Conservation (phyloP, 2,329 filamentous ascomycete species). For the Clonostachys rosea region DNA sequence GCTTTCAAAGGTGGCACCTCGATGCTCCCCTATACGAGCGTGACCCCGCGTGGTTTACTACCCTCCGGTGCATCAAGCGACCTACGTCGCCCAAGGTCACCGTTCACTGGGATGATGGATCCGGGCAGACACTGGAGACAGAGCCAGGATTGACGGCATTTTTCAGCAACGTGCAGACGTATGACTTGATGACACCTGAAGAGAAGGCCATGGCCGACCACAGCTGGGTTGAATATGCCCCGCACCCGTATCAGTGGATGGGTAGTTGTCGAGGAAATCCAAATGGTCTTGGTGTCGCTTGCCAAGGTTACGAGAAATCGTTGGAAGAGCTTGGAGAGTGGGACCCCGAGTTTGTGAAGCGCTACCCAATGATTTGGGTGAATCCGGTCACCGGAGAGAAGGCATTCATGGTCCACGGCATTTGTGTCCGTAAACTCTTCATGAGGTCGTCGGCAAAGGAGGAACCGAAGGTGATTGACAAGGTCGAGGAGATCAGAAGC, state of each 20-base stretch:
- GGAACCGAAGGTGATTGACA: conserved; percentile 25
- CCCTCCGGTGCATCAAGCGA: conserved; percentile 28
- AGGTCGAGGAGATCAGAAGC: conserved; percentile 26
- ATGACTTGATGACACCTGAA: conserved; percentile 31
- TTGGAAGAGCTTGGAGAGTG: conserved; percentile 23
- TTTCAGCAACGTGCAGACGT: conserved; percentile 33
- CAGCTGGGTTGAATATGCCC: conserved; percentile 40
- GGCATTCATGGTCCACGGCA: conserved; percentile 36
- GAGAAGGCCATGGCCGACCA: conserved; percentile 29
- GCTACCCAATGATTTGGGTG: conserved; percentile 36
- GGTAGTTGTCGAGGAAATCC: conserved; percentile 29
- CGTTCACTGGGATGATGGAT: conserved; percentile 35
- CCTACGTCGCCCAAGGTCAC: conserved; percentile 26
- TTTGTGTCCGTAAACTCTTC: conserved; percentile 29
- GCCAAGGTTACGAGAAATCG: conserved; percentile 27
- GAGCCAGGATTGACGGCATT: conserved; percentile 37
- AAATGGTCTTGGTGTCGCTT: conserved; percentile 31
- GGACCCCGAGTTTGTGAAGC: conserved; percentile 24
- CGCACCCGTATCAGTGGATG: conserved; percentile 37
- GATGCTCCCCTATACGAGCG: conserved; percentile 36
- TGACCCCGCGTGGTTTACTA: conserved; percentile 35
- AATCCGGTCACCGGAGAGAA: conserved; percentile 34
- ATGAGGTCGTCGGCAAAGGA: conserved; percentile 23
- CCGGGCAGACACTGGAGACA: conserved; percentile 30
- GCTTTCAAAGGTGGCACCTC: conserved; percentile 44